Percentiles rank a stretch among this genome's conserved stretches.
phyloP scores from a whole-genome alignment of 371 early-diverging fungal genomes.

The Entomophthora muscae region DNA sequence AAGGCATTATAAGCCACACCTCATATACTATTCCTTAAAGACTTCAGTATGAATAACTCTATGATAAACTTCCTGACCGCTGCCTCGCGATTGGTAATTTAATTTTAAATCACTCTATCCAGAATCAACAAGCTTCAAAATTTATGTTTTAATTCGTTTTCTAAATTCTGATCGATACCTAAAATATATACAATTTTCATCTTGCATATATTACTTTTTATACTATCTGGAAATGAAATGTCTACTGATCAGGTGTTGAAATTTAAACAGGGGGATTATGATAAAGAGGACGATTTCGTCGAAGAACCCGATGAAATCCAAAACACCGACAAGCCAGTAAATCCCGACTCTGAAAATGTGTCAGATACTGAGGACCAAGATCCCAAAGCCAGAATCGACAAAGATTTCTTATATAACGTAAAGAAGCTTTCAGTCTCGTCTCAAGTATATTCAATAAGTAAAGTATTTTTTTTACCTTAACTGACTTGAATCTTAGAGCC shows the following conservation, averaged over 20 bases:
- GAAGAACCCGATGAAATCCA: too few relatives aligned
- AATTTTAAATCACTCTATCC: background rate
- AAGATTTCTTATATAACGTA: background rate
- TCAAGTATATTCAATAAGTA: background rate
- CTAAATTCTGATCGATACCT: background rate
- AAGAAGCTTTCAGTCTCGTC: background rate
- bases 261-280: background rate
- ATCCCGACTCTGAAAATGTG: background rate
- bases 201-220: too few relatives aligned
- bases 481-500: background rate
- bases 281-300: background rate
- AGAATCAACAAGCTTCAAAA: background rate
- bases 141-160: background rate
- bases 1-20: too few relatives aligned
- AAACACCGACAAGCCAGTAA: background rate
- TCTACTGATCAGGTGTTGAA: background rate
- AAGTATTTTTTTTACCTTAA: background rate
- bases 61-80: slow-evolving; percentile 6
- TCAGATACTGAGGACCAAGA: background rate
- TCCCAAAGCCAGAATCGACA: background rate
- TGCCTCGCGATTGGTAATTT: slow-evolving; percentile 5
- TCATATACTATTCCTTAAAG: too few relatives aligned
- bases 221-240: too few relatives aligned
- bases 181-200: background rate
- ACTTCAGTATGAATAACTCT: slow-evolving; percentile 8